These are phyloP conservation scores for Martiniozyma asiatica DNA, from an alignment of 1,139 yeast species.

Conservation along the genomic window DNA sequence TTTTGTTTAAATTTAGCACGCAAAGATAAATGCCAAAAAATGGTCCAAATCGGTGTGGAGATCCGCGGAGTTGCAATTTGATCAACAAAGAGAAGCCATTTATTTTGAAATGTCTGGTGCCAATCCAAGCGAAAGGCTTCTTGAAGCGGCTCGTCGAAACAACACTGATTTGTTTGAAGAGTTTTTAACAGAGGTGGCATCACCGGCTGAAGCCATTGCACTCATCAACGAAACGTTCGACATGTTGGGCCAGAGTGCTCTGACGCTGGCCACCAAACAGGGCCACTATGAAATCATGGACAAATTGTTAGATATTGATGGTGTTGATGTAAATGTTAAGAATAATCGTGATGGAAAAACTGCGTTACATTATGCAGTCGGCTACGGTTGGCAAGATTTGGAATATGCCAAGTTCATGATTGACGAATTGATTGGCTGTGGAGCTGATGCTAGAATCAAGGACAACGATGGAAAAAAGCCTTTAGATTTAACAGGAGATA, in stretches of 20 bases:
- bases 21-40: too few species aligned
- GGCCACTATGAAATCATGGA: slow-evolving; percentile 89
- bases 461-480: slow-evolving; percentile 63
- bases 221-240: slow-evolving; percentile 64
- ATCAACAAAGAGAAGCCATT: too few species aligned
- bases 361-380: slow-evolving; percentile 80
- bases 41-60: too few species aligned
- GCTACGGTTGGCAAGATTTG: slow-evolving; percentile 64
- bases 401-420: slow-evolving; percentile 75
- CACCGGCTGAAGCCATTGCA: slow-evolving; percentile 37
- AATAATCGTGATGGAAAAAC: slow-evolving; percentile 70
- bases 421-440: slow-evolving; percentile 82
- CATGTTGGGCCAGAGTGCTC: slow-evolving; percentile 69
- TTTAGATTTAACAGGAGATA: slow-evolving; percentile 41
- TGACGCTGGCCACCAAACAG: slow-evolving; percentile 69
- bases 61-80: too few species aligned
- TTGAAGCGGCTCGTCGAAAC: slow-evolving; percentile 83
- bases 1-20: too few species aligned
- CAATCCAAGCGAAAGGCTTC: slow-evolving; percentile 60
- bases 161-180: slow-evolving; percentile 63
- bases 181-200: slow-evolving; percentile 35
- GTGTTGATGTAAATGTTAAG: slow-evolving; percentile 78
- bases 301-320: slow-evolving; percentile 70
- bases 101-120: slow-evolving; percentile 68
- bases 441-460: slow-evolving; percentile 60